Conservation (phyloP, 805 yeast genomes). For the Kuraishia capsulata region DNA sequence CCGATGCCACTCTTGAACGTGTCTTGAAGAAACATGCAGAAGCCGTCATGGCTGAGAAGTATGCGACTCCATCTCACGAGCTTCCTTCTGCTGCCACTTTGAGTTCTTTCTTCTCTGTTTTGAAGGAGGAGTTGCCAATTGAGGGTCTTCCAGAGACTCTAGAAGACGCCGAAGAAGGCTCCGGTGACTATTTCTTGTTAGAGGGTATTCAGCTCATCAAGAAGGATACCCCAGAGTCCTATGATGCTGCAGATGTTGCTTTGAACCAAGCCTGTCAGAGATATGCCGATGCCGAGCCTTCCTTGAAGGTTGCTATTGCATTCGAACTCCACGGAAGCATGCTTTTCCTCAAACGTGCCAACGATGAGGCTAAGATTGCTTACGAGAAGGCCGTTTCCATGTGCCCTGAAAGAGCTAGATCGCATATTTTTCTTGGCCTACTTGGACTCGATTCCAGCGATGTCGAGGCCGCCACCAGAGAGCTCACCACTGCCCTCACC, state of each 20-base stretch:
- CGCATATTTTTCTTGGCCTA: conserved; percentile 75
- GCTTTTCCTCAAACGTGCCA: conserved; percentile 71
- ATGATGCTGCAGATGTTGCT: conserved; percentile 50
- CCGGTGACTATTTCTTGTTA: conserved; percentile 56
- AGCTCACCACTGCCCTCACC: conserved; percentile 64
- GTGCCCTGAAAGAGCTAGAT: conserved; percentile 62
- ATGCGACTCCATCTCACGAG: conserved; percentile 38
- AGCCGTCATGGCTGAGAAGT: conserved; percentile 54
- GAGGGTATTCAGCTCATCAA: conserved; percentile 49
- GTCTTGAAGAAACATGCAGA: conserved; percentile 76
- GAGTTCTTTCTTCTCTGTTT: conserved; percentile 85
- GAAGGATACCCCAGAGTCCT: conserved; percentile 44
- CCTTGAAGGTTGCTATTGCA: conserved; percentile 53
- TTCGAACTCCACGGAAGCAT: conserved; percentile 79
- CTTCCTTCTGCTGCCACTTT: conserved; percentile 81
- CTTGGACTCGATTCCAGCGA: conserved; percentile 74
- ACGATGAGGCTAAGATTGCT: conserved; percentile 51
- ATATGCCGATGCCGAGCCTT: conserved; percentile 25
- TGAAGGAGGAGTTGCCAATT: conserved; percentile 45
- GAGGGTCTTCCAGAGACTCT: conserved; percentile 38
- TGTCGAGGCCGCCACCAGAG: conserved; percentile 46
- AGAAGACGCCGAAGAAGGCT: conserved; percentile 38
- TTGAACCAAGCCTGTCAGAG: conserved; percentile 50
- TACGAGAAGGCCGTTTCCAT: conserved; percentile 58
- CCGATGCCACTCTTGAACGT: conserved; percentile 79